Percentiles rank a stretch among this genome's conserved stretches.
These are phyloP conservation scores for Brettanomyces bruxellensis DNA, from an alignment of 805 yeast genomes.

Conservation along the genomic window DNA sequence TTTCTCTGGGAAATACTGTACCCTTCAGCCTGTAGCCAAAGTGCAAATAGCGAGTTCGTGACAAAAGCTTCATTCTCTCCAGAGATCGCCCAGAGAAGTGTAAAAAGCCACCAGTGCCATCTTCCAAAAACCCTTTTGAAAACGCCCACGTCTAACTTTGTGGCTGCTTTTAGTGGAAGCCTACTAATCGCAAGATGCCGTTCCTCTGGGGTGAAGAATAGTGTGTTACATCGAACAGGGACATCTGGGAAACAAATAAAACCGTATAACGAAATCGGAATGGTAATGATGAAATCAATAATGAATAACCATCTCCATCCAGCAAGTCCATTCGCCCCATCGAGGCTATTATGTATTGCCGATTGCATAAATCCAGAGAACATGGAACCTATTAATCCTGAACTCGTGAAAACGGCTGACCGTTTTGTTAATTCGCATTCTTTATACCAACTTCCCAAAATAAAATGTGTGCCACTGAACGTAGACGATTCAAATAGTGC, in stretches of 20 bases:
- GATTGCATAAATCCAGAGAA: slow-evolving; percentile 56
- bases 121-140: slow-evolving; percentile 37
- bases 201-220: slow-evolving; percentile 5
- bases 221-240: slow-evolving; percentile 4
- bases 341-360: slow-evolving; percentile 35
- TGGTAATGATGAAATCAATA: slow-evolving; percentile 49
- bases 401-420: slow-evolving; percentile 50
- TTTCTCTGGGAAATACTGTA: slow-evolving; percentile 37
- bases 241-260: slow-evolving; percentile 51
- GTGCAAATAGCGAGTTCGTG: slow-evolving; percentile 33
- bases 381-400: slow-evolving; percentile 51
- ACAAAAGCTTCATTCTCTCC: slow-evolving; percentile 3
- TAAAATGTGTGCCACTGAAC: slow-evolving; percentile 50
- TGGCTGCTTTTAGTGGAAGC: slow-evolving; percentile 25
- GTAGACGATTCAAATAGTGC: slow-evolving; percentile 53
- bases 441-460: slow-evolving; percentile 49
- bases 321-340: slow-evolving; percentile 40
- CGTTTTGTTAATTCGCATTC: slow-evolving; percentile 49
- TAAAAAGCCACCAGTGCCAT: slow-evolving; percentile 49
- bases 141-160: slow-evolving; percentile 18
- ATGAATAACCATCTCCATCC: slow-evolving; percentile 69
- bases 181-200: slow-evolving; percentile 19
- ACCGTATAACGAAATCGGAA: slow-evolving; percentile 50
- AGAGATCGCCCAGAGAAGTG: slow-evolving; percentile 30
- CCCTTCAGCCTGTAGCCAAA: slow-evolving; percentile 33